A percentile compares a stretch with the other conserved stretches of the same genome.
These are phyloP conservation scores for Ganoderma boninense DNA, from an alignment of 1,284 basidiomycete genomes.

Conservation along the genomic window DNA sequence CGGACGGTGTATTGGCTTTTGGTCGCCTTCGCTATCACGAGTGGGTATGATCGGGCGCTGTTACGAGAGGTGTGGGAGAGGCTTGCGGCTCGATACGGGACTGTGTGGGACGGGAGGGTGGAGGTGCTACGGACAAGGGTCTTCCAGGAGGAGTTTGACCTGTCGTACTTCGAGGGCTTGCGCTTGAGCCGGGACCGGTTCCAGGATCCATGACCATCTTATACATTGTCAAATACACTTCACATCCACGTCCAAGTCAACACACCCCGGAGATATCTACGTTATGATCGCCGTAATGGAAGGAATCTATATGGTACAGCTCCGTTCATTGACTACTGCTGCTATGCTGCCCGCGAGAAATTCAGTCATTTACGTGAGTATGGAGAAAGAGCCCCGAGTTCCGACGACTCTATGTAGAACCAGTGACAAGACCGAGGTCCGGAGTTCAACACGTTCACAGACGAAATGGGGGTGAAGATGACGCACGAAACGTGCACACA, in stretches of 20 bases:
- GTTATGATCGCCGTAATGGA: slow-evolving; percentile 15
- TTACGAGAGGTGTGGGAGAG: slow-evolving; percentile 63
- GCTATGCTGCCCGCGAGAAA: neutral
- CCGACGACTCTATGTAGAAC: slow-evolving; percentile 3
- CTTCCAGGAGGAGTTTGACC: slow-evolving; percentile 30
- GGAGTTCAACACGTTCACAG: slow-evolving; percentile 7
- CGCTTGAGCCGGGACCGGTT: slow-evolving; percentile 14
- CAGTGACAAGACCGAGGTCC: neutral
- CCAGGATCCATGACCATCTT: slow-evolving; percentile 9
- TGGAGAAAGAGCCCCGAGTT: slow-evolving; percentile 6
- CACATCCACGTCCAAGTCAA: neutral
- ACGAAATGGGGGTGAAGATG: neutral
- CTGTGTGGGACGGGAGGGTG: slow-evolving; percentile 59
- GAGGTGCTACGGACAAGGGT: slow-evolving; percentile 38
- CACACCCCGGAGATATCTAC: slow-evolving; percentile 8
- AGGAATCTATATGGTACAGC: slow-evolving; percentile 16
- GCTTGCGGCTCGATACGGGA: slow-evolving; percentile 61
- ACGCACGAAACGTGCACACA: neutral
- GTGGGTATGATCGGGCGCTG: slow-evolving; percentile 53
- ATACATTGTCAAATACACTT: slow-evolving; percentile 16
- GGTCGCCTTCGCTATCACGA: slow-evolving; percentile 66
- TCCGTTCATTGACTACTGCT: slow-evolving; percentile 13
- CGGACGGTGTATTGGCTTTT: slow-evolving; percentile 71
- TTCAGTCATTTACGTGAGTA: slow-evolving; percentile 5
- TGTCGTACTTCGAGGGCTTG: slow-evolving; percentile 24